Evolutionary conservation across 2,329 filamentous ascomycete species (phyloP).

Genomic region (Huntiella abstrusa): DNA sequence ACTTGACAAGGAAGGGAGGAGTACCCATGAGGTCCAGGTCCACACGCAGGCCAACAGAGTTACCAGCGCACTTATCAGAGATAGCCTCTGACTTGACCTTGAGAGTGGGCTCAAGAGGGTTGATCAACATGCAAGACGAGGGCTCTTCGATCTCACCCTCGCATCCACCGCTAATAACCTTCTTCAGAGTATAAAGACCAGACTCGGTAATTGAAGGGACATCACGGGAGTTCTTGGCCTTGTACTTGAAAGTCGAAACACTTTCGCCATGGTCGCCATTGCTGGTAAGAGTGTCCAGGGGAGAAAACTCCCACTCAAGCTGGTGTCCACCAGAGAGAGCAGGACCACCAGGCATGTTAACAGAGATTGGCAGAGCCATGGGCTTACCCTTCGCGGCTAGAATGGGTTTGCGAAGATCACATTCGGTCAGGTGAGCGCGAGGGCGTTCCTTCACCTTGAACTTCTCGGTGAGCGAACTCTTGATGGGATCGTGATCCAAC

Average conservation of each 20-base stretch:
- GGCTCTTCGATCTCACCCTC: conserved; percentile 81
- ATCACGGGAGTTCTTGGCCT: conserved; percentile 41
- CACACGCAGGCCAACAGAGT: conserved; percentile 75
- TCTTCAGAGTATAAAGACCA: conserved; percentile 71
- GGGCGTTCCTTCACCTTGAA: conserved; percentile 82
- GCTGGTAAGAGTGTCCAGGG: conserved; percentile 47
- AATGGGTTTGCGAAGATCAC: conserved; percentile 61
- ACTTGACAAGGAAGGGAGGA: conserved; percentile 72
- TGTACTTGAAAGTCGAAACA: conserved; percentile 36
- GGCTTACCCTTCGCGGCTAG: conserved; percentile 61
- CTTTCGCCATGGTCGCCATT: conserved; percentile 50
- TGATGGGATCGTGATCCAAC: conserved; percentile 40
- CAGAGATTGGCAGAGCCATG: conserved; percentile 44
- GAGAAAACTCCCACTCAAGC: conserved; percentile 66
- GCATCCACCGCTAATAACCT: conserved; percentile 65
- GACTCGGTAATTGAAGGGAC: conserved; percentile 52
- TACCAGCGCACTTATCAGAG: conserved; percentile 86
- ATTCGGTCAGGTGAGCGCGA: conserved; percentile 49
- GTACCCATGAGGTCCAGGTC: conserved; percentile 82
- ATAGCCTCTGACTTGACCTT: conserved; percentile 61
- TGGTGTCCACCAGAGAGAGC: conserved; percentile 49
- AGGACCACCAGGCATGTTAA: conserved; percentile 34
- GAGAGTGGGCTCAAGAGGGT: conserved; percentile 72
- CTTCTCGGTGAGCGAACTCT: conserved; percentile 48
- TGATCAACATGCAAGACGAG: conserved; percentile 79